Evolutionary conservation across 352 stramenopile genomes (phyloP).

Genomic region (Globisporangium mamillatum): DNA sequence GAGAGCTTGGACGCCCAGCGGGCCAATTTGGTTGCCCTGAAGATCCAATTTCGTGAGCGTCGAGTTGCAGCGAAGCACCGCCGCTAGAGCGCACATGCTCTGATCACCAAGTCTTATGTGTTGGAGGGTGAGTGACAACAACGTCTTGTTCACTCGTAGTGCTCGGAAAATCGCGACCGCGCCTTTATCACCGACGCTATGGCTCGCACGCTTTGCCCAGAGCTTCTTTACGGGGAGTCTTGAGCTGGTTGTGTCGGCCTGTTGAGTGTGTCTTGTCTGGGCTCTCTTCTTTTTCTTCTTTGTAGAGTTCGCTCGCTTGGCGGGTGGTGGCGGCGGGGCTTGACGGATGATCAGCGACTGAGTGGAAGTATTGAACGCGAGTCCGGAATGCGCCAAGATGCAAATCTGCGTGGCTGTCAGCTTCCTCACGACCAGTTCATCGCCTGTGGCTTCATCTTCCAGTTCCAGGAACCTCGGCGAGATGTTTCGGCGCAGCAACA

Average conservation of each 20-base stretch:
- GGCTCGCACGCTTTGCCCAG: conserved; percentile 2
- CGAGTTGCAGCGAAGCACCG: conserved; percentile 53
- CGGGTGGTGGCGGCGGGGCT: neutral
- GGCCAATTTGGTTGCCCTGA: conserved; percentile 46
- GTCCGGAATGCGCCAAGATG: conserved; percentile 31
- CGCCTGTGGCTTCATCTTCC: conserved; percentile 24
- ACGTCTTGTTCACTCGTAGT: conserved; percentile 42
- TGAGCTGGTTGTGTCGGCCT: neutral
- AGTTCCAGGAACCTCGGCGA: conserved; percentile 35
- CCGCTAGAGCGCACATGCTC: conserved; percentile 52
- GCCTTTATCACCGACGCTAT: conserved; percentile 23
- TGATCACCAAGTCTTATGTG: conserved; percentile 46
- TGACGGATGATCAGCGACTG: conserved; percentile 33
- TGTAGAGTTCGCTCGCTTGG: conserved; percentile 10
- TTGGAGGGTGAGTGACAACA: conserved; percentile 52
- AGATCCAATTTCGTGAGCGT: conserved; percentile 59
- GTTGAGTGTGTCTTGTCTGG: neutral
- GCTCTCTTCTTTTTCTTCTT: conserved; percentile 11
- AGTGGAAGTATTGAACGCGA: conserved; percentile 44
- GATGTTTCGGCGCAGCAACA: conserved; percentile 53
- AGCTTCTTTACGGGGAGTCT: neutral
- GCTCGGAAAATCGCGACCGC: conserved; percentile 52
- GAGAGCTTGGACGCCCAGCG: conserved; percentile 44
- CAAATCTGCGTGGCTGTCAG: conserved; percentile 28
- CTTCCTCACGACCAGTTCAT: conserved; percentile 7